A percentile compares a stretch with the other conserved stretches of the same genome.
Evolutionary conservation across 768 basidiomycete species (phyloP).

Genomic region (Suillus subluteus): DNA sequence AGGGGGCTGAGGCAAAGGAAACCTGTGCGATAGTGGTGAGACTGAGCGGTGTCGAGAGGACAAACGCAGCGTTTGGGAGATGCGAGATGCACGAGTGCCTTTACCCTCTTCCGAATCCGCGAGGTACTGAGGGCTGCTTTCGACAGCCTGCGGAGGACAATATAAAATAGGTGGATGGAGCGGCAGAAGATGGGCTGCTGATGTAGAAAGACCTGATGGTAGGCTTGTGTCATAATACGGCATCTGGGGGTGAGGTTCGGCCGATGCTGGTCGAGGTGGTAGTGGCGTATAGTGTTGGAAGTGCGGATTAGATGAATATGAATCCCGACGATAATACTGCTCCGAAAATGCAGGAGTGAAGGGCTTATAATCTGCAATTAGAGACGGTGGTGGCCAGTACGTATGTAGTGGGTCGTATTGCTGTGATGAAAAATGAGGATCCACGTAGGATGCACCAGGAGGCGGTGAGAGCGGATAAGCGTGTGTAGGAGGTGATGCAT

Average conservation of each 20-base stretch:
- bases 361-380: background rate
- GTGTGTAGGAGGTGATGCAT: constrained; percentile 19
- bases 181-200: constrained; percentile 30
- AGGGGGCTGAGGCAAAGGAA: constrained; percentile 40
- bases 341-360: constrained; percentile 3
- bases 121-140: constrained; percentile 19
- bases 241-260: constrained; percentile 40
- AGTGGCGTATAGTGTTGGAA: constrained; percentile 40
- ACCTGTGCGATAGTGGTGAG: constrained; percentile 63
- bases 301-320: constrained; percentile 5
- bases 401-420: background rate
- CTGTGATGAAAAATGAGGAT: constrained; percentile 5
- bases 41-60: constrained; percentile 62
- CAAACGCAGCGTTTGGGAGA: constrained; percentile 60
- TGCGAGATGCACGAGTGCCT: constrained; percentile 60
- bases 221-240: constrained; percentile 35
- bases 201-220: constrained; percentile 42
- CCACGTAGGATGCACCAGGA: constrained; percentile 16
- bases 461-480: constrained; percentile 30
- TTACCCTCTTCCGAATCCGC: constrained; percentile 58
- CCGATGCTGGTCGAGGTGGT: constrained; percentile 55
- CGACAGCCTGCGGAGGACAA: constrained; percentile 16
- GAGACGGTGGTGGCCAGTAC: constrained; percentile 2
- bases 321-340: constrained; percentile 1
- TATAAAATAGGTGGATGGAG: constrained; percentile 35